Percentiles rank a stretch among this genome's conserved stretches.
Evolutionary conservation across 2,329 filamentous ascomycete genomes (phyloP).

Genomic region (Alternaria arbusti): DNA sequence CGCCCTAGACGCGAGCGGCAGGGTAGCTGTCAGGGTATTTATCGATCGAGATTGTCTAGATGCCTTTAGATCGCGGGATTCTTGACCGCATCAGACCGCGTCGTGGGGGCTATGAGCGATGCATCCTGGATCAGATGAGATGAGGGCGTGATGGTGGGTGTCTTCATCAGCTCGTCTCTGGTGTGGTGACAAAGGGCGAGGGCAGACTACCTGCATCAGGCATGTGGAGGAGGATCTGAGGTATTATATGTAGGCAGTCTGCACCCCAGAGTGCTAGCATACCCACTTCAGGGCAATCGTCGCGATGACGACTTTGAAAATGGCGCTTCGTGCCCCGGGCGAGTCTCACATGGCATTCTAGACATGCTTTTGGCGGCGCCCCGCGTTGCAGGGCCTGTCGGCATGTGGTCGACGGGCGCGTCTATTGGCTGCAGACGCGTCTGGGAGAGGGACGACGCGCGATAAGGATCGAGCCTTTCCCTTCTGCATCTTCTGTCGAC

Average conservation of each 20-base stretch:
- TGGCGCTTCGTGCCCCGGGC: not conserved
- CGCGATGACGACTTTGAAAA: constrained; percentile 11
- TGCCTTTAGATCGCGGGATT: constrained; percentile 1
- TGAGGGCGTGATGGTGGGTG: not conserved
- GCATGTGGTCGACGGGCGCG: constrained; percentile 12
- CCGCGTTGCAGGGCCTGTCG: constrained; percentile 6
- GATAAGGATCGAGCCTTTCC: constrained; percentile 12
- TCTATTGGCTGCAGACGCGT: constrained; percentile 8
- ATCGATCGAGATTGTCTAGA: constrained; percentile 7
- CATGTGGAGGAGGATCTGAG: constrained; percentile 19
- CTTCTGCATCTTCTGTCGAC: constrained; percentile 10
- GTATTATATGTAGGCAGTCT: constrained; percentile 17
- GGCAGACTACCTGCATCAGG: not conserved
- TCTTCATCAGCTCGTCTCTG: not conserved
- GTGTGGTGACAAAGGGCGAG: not conserved
- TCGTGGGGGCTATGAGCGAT: not conserved
- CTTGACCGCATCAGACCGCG: not conserved
- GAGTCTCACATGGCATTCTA: constrained; percentile 9
- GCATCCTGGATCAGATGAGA: not conserved
- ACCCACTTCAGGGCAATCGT: constrained; percentile 9
- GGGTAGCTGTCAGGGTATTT: constrained; percentile 5
- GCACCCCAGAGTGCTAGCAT: constrained; percentile 27
- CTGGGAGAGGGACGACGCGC: constrained; percentile 2
- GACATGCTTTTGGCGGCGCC: constrained; percentile 11
- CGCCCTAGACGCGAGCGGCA: not conserved